Evolutionary conservation across 257 asterid genomes (phyloP), one percentile per base, ranked within the genome.

Genomic region (Primulina huaijiensis): DNA sequence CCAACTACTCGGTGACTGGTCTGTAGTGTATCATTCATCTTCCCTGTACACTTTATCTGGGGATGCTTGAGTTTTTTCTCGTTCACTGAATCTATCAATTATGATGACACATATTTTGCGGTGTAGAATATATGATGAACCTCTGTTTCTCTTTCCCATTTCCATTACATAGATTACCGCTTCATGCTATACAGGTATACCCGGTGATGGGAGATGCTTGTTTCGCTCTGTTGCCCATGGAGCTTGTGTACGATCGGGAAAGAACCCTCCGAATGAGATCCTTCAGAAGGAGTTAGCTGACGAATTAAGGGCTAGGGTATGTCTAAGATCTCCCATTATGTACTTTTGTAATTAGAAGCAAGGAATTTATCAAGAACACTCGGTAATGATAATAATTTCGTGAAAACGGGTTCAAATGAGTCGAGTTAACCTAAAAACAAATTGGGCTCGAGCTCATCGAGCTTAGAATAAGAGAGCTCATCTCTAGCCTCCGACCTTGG

Each of bases 201-300:
- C 99, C 68, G 99, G 99, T 75, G 99, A 93, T 31, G 99, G 99
- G 62, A 90, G 97, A 84, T 93, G 99, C 82, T 82, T 93, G 87
- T 93, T 93, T 76, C 97, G 99, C 29, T 90, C 99, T 7, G 86
- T 93, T 75, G 89, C 89, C 75, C 96, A 90, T 72, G 99, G 96
- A 77, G 97, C 99, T 82, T 90, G 96, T 77, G 40, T 89, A 50
- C 81, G 83, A 64, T 81, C 90, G 29, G 97, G 97, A 65, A 89
- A 89, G 72, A 85, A 89, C 63, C 84, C 90, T 62, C 97, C 92
- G 2, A 75, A 76, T 73, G 97, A 90, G 84, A 84, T 62, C 17
- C 79, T 70, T 37, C 99, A 93, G 80, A 82, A 88, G 82, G 83
- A 84, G 67, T 82, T 93, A 52, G 96, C 99, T 0, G 99, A 93